A percentile compares a stretch with the other conserved stretches of the same genome.
phyloP scores from a whole-genome alignment of 306 rosid species.

The Prunus mume region DNA sequence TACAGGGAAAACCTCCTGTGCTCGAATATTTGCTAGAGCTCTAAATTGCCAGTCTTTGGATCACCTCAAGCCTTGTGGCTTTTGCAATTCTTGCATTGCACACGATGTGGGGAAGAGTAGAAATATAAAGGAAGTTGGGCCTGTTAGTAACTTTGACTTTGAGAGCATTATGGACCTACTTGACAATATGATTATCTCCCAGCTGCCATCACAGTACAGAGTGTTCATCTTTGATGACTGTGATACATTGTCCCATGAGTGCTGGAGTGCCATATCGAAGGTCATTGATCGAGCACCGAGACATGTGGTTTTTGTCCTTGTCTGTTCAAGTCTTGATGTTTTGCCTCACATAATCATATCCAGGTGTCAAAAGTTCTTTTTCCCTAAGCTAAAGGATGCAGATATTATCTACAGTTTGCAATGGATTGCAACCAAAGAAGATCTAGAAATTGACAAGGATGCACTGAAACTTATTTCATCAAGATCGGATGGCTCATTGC shows the following conservation, averaged over 20 bases:
- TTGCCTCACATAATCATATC: constrained; percentile 97
- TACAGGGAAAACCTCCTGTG: constrained; percentile 92
- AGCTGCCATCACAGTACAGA: constrained; percentile 67
- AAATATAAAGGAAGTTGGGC: constrained; percentile 84
- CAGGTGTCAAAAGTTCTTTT: constrained; percentile 94
- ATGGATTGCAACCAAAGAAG: constrained; percentile 78
- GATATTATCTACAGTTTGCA: constrained; percentile 79
- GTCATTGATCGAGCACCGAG: constrained; percentile 98
- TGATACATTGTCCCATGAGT: constrained; percentile 71
- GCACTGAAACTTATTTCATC: constrained; percentile 95
- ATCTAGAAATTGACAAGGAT: constrained; percentile 86
- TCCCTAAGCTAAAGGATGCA: constrained; percentile 90
- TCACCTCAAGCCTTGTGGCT: constrained; percentile 85
- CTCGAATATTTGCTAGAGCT: constrained; percentile 91
- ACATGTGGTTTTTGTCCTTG: constrained; percentile 92
- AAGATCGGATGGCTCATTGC: constrained; percentile 90
- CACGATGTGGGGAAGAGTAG: constrained; percentile 81
- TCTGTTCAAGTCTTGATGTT: constrained; percentile 93
- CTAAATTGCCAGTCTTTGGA: constrained; percentile 83
- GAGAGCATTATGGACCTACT: constrained; percentile 84
- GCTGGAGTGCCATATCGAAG: constrained; percentile 94
- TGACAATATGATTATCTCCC: constrained; percentile 71
- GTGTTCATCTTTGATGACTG: constrained; percentile 94
- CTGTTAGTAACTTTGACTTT: constrained; percentile 81
- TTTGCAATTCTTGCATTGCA: constrained; percentile 82